Evolutionary conservation across 495 filamentous ascomycete species (phyloP), one percentile per base, ranked within the genome.

Genomic region (Oidiodendron maius): DNA sequence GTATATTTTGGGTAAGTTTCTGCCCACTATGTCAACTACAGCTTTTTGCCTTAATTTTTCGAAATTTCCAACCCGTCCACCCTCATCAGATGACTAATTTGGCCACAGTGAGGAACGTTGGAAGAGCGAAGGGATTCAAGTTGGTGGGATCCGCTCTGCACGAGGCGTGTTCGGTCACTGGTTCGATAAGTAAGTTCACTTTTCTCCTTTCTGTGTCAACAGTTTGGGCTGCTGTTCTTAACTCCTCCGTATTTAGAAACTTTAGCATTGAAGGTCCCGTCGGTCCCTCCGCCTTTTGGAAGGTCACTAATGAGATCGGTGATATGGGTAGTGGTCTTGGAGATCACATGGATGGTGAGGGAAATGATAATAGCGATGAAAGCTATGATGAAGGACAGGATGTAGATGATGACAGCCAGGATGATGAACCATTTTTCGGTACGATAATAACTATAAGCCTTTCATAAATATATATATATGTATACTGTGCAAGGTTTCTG

Each of bases 241-340:
- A 20, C 30, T 32, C 4, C 11, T 32, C 23, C n/a, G 43, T 44
- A 15, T 13, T 17, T 10, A 12, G 24, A 24, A 40, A 11, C 17
- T 20, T 10, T n/a, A 15, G 23, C 16, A 77, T 75, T 50, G 76
- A 83, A 44, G 81, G 81, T 3, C 82, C 82, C 0, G 79, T 70
- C 2, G 82, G 82, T 3, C 82, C 82, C 5, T 80, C 80, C 12
- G 75, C 76, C 4, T 85, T 83, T 56, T 86, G 82, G 82, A 86
- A 86, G 64, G 60, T 77, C 3, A 71, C 67, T 24, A 78, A 84
- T 37, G 39, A 48, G 17, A 32, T 52, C 24, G 34, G 42, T 21
- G 48, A 51, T n/a, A n/a, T n/a, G n/a, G n/a, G n/a, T n/a, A n/a
- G n/a, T n/a, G n/a, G n/a, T n/a, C n/a, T n/a, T n/a, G n/a, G n/a